Base-by-base conservation (phyloP, 2,329 filamentous ascomycete species). In the Penicillium frequentans region DNA sequence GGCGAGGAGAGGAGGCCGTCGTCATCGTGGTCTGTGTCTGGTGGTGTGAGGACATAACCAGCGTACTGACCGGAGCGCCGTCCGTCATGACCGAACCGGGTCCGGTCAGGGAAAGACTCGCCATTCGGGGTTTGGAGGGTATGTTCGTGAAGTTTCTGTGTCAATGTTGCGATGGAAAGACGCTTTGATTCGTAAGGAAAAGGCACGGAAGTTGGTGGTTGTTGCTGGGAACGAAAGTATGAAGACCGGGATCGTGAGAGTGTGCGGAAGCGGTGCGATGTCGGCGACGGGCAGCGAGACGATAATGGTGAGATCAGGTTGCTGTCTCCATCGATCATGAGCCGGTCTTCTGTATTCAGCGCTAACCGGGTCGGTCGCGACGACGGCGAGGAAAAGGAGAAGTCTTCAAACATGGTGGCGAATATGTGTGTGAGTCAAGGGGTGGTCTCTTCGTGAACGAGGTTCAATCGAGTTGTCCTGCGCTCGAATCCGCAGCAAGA, bases 1-100 rank as follows among this genome's bases (percentile, higher is more conserved):
- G 75, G 79, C 5, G 78, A 78, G 48, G 86, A 89, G 70, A 79
- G 65, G 29, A 64, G 68, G 43, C 68, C 67, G 39, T 73, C 70
- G n/a, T 74, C 71, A 46, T 74, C 72, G n/a, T 70, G 70, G 58
- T 75, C 73, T 21, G 71, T 74, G 55, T 74, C 73, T 7, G 73
- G 73, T 4, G 73, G 72, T 1, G 73, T 75, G 21, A 75, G 64
- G 57, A 74, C 62, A 44, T 72, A 73, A 24, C 64, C 67, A 37
- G 65, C 39, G 64, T 62, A 59, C 7, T 59, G 24, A 62, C 61
- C 11, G 62, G 70, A 31, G 58, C 58, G 29, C 62, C 62, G 37
- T 57, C 49, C 53, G 23, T 68, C 64, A 19, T 63, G 60, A 24
- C 21, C 26, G 21, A 58, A 43, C 37, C 52, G 49, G 19, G 54